Evolutionary conservation across 345 rosid genomes (phyloP).

Genomic region (Gossypioides kirkii): DNA sequence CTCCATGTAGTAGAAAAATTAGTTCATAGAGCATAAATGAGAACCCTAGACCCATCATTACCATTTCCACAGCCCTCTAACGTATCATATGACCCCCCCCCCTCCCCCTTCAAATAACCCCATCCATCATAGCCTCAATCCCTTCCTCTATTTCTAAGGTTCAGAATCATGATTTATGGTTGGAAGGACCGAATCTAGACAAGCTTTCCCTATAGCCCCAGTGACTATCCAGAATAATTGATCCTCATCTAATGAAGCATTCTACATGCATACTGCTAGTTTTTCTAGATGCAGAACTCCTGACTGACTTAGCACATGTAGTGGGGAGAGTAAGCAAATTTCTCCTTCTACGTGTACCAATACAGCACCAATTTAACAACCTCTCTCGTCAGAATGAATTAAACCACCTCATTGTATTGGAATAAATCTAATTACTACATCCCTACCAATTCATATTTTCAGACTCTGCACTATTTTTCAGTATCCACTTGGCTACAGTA

Average conservation of each 20-base stretch:
- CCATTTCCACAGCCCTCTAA: not conserved
- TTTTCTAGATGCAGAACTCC: not conserved
- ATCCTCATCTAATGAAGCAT: not conserved
- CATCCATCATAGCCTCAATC: not conserved
- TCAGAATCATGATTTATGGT: not conserved
- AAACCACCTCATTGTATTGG: not conserved
- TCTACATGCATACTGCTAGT: not conserved
- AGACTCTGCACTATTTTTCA: constrained; percentile 97
- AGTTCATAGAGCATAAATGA: not conserved
- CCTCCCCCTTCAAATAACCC: not conserved
- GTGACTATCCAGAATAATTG: not conserved
- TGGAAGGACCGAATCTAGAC: not conserved
- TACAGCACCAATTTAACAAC: not conserved
- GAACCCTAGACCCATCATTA: not conserved
- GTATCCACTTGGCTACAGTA: constrained; percentile 85
- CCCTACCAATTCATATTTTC: constrained; percentile 92
- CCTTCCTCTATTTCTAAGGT: not conserved
- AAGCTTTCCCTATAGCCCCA: not conserved
- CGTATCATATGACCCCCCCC: not conserved
- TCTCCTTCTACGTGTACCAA: not conserved
- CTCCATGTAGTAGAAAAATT: not conserved
- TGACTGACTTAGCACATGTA: not conserved
- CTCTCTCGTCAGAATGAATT: not conserved
- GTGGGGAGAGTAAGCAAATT: not conserved
- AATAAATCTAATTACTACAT: not conserved